These are phyloP conservation scores for Diplodia corticola DNA, from an alignment of 2,329 filamentous ascomycete genomes.

Conservation along the genomic window DNA sequence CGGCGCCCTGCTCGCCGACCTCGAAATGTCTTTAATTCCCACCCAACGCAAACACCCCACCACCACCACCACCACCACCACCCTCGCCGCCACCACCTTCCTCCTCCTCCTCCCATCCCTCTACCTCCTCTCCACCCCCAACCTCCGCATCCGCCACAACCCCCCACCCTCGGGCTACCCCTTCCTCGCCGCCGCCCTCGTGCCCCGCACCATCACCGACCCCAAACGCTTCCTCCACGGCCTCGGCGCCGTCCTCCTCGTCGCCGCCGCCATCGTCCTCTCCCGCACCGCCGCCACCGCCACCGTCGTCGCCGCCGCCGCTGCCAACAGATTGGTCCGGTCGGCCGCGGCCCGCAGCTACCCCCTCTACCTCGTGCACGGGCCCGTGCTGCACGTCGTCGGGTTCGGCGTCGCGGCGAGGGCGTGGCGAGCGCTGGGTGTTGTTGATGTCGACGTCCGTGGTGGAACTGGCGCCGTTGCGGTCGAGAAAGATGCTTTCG, in stretches of 20 bases:
- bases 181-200: background rate
- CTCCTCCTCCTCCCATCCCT: constrained; percentile 1
- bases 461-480: no score
- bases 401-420: background rate
- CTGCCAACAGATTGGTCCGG: no score
- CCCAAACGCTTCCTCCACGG: constrained; percentile 17
- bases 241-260: constrained; percentile 4
- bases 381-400: constrained; percentile 1
- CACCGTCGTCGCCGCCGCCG: background rate
- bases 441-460: no score
- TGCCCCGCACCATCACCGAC: constrained; percentile 2
- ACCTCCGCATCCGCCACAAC: constrained; percentile 9
- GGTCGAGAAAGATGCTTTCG: no score
- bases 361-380: constrained; percentile 5
- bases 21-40: background rate
- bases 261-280: background rate
- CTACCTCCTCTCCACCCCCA: constrained; percentile 18
- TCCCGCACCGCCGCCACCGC: background rate
- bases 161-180: background rate
- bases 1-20: constrained; percentile 12
- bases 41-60: background rate
- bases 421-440: background rate
- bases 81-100: background rate
- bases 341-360: background rate
- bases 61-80: background rate